Base-by-base conservation (phyloP, 2,329 filamentous ascomycete genomes). In the Chrysoporthe puriensis region DNA sequence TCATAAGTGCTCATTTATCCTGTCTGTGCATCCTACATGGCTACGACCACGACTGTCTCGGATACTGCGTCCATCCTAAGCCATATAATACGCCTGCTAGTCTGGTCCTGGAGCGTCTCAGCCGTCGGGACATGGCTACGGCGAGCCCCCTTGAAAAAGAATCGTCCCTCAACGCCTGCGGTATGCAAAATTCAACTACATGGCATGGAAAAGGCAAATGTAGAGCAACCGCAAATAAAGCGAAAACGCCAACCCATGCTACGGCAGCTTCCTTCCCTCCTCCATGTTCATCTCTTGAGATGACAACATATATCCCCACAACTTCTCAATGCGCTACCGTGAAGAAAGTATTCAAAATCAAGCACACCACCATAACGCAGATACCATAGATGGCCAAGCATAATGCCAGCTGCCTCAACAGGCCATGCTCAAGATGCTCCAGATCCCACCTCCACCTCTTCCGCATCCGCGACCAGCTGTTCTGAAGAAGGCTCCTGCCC, bases 331-430 rank as follows among this genome's bases (percentile, higher is more conserved):
- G 88, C 66, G 85, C 84, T 66, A 84, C 86, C 62, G 88, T 84
- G 73, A 96, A 94, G 73, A 97, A 91, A 16, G 91, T 89, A 77
- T 98, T 98, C 76, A 94, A 93, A 56, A 88, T 82, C 73, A 99
- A 80, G 76, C 94, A 98, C 60, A 95, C 90, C 40, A 92, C 81
- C 96, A 99, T 98, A 64, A 99, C 94, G 61, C 91, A 80, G 9
- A 93, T 72, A 26, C 96, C 96, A 76, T 99, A 99, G 9, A 94
- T 83, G 8, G 92, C 90, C 69, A 99, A 81, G 0, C 83, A 90
- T 59, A 97, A 81, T 64, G 93, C 90, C 70, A 93, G 79, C 74
- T 88, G 91, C 68, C 96, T 85, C 65, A 98, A 77, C 84, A 85
- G 67, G 73, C 85, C 76, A 78, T 88, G 81, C 81, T 88, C 88